Evolutionary conservation across 352 stramenopile species (phyloP), one percentile per base, ranked within the genome.

Genomic region (Phytophthora agathidicida): DNA sequence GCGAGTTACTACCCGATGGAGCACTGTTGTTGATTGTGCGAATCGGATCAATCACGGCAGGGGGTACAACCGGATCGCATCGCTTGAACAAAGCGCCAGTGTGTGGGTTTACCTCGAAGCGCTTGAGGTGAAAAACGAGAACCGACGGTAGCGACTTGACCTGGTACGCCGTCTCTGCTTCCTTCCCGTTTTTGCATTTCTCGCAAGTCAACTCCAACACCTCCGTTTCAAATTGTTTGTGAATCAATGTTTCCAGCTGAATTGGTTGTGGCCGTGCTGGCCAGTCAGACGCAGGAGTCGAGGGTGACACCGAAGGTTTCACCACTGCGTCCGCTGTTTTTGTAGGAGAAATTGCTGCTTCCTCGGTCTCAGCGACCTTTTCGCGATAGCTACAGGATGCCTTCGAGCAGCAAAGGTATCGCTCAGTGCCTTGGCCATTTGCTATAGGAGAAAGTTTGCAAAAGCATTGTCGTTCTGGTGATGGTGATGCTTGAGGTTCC

Each of bases 41-140:
- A 33, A 46, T 64, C 2, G 75, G 68, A 45, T 81, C 50, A 44
- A 91, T 71, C 9, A 55, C 35, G 3, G 59, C 52, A n/a, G 85
- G 82, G 1, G 87, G 75, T 11, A 89, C 65, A n/a, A 96, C 74
- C 4, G 80, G 49, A 50, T 96, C 87, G 30, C 81, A 88, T 10
- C 87, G 83, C 71, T 96, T 96, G 47, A 82, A 91, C 14, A 91
- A 51, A n/a, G 70, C 73, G 11, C 83, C 82, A 16, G 67, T 83
- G 17, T 74, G 49, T 19, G 79, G 75, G 23, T 93, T 80, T 1
- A 96, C 76, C 56, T 96, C 87, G 28, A 96, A 96, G 23, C 87
- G 80, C 67, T 96, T 96, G 27, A 96, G 33, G 32, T 96, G 87
- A 9, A 94, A 75, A 14, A 94, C 81, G 3, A 96, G 58, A 20